Base-by-base conservation (phyloP, 1,284 basidiomycete genomes). In the Boletus sp. region DNA sequence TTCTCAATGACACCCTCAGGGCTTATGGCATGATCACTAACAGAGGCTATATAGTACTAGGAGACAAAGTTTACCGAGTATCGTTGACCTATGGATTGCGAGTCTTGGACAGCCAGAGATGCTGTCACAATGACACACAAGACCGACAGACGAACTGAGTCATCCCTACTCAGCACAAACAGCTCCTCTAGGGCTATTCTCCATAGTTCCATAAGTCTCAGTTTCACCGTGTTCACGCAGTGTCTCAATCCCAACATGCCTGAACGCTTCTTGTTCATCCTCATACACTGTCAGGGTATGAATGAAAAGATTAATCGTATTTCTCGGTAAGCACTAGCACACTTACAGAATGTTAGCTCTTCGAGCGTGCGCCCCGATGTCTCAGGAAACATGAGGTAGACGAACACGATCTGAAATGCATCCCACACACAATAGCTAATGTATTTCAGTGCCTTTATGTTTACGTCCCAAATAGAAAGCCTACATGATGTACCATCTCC, bases 311-410 rank as follows among this genome's bases (percentile, higher is more conserved):
- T 2, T 12, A 6, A 29, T 17, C 1, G 7, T n/a, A 27, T 16
- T 6, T 12, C 5, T 13, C 9, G 25, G 12, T 23, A 0, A 20
- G 19, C 2, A 35, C 0, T 8, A 22, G n/a, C 10, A 29, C 10
- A 71, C 80, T 55, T 57, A 81, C 80, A 61, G 70, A 82, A 81
- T 2, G 79, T 70, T 13, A 82, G 65, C 57, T 82, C 81, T 57
- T 83, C 81, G 25, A 82, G 69, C 1, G 78, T 76, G 27, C 73
- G 72, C 14, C 74, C 69, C 1, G 76, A 69, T 0, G 78, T 80
- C 56, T 80, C 78, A 0, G 77, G 77, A 69, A 80, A 77, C 26
- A 77, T 54, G 57, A 77, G 68, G 58, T 71, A 80, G 19, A 81
- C 68, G 44, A 78, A 74, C 12, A 70, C 49, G 23, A 78, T 63